Evolutionary conservation across 192 early-diverging fungal species (phyloP).

Genomic region (Kappamyces sp.): DNA sequence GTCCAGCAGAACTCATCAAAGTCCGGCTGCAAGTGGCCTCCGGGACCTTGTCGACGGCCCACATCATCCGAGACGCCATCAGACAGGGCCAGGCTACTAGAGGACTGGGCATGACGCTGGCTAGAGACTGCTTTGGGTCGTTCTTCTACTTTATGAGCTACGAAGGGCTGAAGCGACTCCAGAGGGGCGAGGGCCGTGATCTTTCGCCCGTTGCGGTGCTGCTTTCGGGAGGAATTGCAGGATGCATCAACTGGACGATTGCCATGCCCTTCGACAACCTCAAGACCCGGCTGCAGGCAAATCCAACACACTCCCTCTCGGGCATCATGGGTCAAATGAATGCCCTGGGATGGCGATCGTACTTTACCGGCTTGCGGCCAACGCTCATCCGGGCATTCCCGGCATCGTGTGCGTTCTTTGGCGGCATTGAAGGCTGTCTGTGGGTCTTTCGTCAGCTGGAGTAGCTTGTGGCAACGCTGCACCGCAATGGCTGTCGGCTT

Average conservation of each 20-base stretch:
- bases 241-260: conserved; percentile 68
- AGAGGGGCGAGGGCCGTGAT: conserved; percentile 35
- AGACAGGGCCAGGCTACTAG: conserved; percentile 31
- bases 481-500: too few species aligned
- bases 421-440: conserved; percentile 50
- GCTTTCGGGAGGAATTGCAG: conserved; percentile 74
- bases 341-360: conserved; percentile 58
- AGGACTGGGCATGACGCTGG: conserved; percentile 81
- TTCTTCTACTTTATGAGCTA: conserved; percentile 91
- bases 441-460: too few species aligned
- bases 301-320: conserved; percentile 52
- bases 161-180: conserved; percentile 59
- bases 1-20: conserved; percentile 94
- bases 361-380: conserved; percentile 82
- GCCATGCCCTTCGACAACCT: conserved; percentile 77
- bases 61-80: too few species aligned
- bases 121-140: conserved; percentile 83
- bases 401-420: conserved; percentile 70
- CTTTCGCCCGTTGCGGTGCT: conserved; percentile 69
- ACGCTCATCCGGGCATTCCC: conserved; percentile 78
- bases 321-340: conserved; percentile 47
- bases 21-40: conserved; percentile 72
- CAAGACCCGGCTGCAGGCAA: conserved; percentile 71
- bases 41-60: too few species aligned
- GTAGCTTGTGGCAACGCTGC: too few species aligned